Conservation (phyloP, 331 rosid species). For the Ulmus americana region DNA sequence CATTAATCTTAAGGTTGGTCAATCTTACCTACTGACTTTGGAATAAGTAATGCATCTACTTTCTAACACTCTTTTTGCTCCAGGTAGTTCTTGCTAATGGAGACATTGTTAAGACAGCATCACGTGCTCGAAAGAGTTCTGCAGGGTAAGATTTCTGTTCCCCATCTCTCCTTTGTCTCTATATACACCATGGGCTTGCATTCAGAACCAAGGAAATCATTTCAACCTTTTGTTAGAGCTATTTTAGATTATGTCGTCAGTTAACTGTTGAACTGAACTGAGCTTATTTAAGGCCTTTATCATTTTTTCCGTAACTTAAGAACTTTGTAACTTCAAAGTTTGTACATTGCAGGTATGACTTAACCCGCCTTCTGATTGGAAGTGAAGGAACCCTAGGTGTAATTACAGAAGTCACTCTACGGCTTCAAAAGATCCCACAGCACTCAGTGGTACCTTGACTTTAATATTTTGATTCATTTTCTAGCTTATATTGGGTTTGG, state of each 20-base stretch:
- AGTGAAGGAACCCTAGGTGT: slow-evolving; percentile 97
- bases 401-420: slow-evolving; percentile 81
- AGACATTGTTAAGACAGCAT: slow-evolving; percentile 81
- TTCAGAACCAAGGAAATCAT: background rate
- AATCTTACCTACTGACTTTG: slow-evolving; percentile 14
- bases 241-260: background rate
- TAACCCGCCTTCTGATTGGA: slow-evolving; percentile 93
- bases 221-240: background rate
- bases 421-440: slow-evolving; percentile 84
- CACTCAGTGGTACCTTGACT: slow-evolving; percentile 63
- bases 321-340: slow-evolving; percentile 13
- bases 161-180: background rate
- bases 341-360: slow-evolving; percentile 59
- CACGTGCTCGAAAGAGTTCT: slow-evolving; percentile 95
- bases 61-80: slow-evolving; percentile 31
- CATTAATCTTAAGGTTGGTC: slow-evolving; percentile 74
- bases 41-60: slow-evolving; percentile 18
- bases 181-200: background rate
- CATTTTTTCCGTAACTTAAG: background rate
- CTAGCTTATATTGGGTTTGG: slow-evolving; percentile 1
- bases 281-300: background rate
- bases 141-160: slow-evolving; percentile 58
- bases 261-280: background rate
- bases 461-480: slow-evolving; percentile 18
- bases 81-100: slow-evolving; percentile 92